phyloP scores from a whole-genome alignment of 129 eudicot genomes.

The Escallonia rubra region DNA sequence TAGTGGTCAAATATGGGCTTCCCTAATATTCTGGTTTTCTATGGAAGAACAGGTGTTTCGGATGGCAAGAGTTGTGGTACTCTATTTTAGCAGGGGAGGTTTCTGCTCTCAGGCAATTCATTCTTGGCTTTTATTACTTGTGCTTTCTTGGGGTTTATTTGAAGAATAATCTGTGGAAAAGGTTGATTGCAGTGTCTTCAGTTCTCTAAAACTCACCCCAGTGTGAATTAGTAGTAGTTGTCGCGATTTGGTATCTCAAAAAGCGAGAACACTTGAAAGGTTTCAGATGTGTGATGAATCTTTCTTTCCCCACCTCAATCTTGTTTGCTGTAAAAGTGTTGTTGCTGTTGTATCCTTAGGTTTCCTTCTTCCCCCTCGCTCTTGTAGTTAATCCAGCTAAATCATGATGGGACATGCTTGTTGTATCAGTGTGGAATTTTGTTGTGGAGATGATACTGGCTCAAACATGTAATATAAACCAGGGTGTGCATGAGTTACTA shows the following conservation, averaged over 20 bases:
- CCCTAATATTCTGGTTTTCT: background rate
- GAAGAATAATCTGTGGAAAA: background rate
- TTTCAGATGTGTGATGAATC: background rate
- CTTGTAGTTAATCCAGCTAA: too few relatives aligned
- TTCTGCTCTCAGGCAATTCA: conserved; percentile 57
- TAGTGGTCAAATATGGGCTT: too few relatives aligned
- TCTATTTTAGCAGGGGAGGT: conserved; percentile 1
- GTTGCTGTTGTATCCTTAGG: background rate
- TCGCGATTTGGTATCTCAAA: background rate
- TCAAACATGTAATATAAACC: too few relatives aligned
- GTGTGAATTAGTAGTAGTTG: conserved; percentile 1
- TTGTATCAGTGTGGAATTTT: background rate
- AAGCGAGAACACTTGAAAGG: background rate
- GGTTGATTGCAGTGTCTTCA: background rate
- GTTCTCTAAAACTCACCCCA: background rate
- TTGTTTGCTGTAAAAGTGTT: background rate
- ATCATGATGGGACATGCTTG: background rate
- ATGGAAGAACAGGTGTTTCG: background rate
- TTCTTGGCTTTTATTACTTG: conserved; percentile 76
- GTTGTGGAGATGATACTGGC: background rate
- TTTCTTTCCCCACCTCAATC: background rate
- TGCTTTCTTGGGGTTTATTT: conserved; percentile 17
- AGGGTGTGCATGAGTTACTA: background rate
- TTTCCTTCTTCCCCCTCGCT: background rate
- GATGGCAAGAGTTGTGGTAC: background rate